A percentile compares a stretch with the other conserved stretches of the same genome.
These are phyloP conservation scores for Sphaerulina populicola DNA, from an alignment of 2,329 filamentous ascomycete species.

Conservation along the genomic window DNA sequence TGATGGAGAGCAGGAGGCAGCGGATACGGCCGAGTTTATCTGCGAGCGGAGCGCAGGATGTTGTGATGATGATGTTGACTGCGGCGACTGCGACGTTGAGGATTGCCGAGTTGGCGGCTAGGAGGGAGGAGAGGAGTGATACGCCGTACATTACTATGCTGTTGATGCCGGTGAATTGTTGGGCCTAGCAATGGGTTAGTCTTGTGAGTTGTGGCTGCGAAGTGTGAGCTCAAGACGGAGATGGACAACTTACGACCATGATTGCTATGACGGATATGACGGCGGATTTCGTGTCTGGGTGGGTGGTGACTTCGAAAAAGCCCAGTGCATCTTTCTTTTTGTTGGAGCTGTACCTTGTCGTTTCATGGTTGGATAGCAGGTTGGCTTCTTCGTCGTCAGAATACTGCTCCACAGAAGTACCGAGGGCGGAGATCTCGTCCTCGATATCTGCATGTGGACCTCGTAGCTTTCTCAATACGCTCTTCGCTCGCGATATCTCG, in stretches of 20 bases:
- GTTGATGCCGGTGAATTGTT: conserved; percentile 89
- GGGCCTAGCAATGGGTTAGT: conserved; percentile 37
- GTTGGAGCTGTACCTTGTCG: not conserved
- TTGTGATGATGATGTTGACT: conserved; percentile 76
- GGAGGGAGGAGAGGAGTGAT: conserved; percentile 69
- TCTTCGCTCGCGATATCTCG: conserved; percentile 53
- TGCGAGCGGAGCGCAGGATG: conserved; percentile 71
- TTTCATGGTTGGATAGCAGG: conserved; percentile 14
- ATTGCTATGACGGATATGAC: conserved; percentile 84
- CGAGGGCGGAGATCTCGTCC: conserved; percentile 54
- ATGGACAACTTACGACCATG: conserved; percentile 54
- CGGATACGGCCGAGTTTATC: conserved; percentile 82
- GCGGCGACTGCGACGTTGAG: conserved; percentile 81
- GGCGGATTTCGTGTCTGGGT: conserved; percentile 66
- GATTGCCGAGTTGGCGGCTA: conserved; percentile 71
- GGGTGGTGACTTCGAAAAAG: conserved; percentile 51
- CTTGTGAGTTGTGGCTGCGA: too few species aligned
- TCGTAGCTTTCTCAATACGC: conserved; percentile 65
- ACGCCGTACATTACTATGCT: conserved; percentile 98
- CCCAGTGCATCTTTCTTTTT: conserved; percentile 31
- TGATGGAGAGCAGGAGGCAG: conserved; percentile 72
- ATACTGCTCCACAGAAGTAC: conserved; percentile 25
- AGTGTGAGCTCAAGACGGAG: too few species aligned
- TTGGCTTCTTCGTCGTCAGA: conserved; percentile 57
- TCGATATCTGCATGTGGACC: conserved; percentile 61